These are phyloP conservation scores for Candida verbasci DNA, from an alignment of 805 yeast genomes.

Conservation along the genomic window DNA sequence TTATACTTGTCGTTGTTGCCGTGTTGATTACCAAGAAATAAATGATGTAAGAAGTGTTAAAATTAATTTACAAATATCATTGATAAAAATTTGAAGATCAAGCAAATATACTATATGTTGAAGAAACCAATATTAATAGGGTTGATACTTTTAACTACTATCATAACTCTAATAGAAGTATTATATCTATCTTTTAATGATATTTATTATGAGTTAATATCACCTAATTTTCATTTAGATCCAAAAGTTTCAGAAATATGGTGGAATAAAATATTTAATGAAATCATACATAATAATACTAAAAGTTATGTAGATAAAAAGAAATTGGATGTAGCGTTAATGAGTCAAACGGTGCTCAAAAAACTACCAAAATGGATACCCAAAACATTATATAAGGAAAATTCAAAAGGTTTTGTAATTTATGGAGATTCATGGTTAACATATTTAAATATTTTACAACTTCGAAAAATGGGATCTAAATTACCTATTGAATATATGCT, in stretches of 20 bases:
- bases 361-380: slow-evolving; percentile 17
- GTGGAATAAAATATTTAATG: slow-evolving; percentile 3
- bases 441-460: slow-evolving; percentile 42
- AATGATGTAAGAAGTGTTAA: no score
- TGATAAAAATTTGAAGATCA: background rate
- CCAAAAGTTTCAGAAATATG: background rate
- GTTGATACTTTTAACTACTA: background rate
- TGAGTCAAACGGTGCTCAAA: background rate
- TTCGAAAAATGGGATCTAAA: slow-evolving; percentile 37
- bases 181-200: slow-evolving; percentile 1
- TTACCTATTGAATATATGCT: slow-evolving; percentile 49
- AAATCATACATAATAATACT: background rate
- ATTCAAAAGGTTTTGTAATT: slow-evolving; percentile 38
- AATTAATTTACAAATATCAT: no score
- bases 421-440: slow-evolving; percentile 53
- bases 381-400: slow-evolving; percentile 28
- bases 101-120: background rate
- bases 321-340: background rate
- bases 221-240: background rate
- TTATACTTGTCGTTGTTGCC: no score
- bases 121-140: background rate
- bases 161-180: background rate
- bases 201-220: background rate
- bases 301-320: background rate
- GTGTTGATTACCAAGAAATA: no score